These are phyloP conservation scores for Suillus occidentalis DNA, from an alignment of 768 basidiomycete genomes.

Conservation along the genomic window DNA sequence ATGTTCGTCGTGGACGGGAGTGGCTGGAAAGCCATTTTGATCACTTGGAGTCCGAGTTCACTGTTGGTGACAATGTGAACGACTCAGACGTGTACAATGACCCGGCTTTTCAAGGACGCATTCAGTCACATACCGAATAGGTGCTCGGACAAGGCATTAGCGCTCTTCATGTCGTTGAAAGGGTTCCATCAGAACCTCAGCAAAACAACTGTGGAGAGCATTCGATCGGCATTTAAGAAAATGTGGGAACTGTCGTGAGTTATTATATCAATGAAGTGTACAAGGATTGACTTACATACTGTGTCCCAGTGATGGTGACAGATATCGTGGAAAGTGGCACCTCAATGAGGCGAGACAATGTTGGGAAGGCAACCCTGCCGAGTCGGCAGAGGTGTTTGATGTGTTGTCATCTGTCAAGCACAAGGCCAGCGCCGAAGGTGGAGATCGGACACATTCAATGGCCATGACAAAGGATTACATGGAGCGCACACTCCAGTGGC, in stretches of 20 bases:
- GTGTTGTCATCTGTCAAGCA: slow-evolving; percentile 28
- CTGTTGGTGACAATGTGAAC: no score
- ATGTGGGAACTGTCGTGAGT: slow-evolving; percentile 9
- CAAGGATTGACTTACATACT: no score
- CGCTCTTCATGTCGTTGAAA: slow-evolving; percentile 1
- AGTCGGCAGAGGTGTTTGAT: slow-evolving; percentile 21
- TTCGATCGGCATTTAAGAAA: slow-evolving; percentile 7
- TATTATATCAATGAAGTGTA: no score
- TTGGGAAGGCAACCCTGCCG: slow-evolving; percentile 29
- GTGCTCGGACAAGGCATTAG: neutral
- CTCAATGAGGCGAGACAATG: neutral
- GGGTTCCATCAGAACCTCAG: slow-evolving; percentile 1
- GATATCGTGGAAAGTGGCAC: neutral
- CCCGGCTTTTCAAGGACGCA: neutral
- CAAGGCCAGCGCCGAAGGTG: slow-evolving; percentile 19
- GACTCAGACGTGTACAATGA: neutral
- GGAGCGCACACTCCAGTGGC: neutral
- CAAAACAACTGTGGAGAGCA: slow-evolving; percentile 2
- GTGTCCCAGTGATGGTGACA: neutral
- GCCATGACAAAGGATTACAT: slow-evolving; percentile 19
- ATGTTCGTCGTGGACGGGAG: slow-evolving; percentile 2
- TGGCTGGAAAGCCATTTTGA: slow-evolving; percentile 5
- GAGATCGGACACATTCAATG: slow-evolving; percentile 25
- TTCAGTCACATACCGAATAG: neutral
- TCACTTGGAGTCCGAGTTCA: rapidly evolving